Evolutionary conservation across 352 stramenopile species (phyloP).

Genomic region (Stramenopiles sp.): DNA sequence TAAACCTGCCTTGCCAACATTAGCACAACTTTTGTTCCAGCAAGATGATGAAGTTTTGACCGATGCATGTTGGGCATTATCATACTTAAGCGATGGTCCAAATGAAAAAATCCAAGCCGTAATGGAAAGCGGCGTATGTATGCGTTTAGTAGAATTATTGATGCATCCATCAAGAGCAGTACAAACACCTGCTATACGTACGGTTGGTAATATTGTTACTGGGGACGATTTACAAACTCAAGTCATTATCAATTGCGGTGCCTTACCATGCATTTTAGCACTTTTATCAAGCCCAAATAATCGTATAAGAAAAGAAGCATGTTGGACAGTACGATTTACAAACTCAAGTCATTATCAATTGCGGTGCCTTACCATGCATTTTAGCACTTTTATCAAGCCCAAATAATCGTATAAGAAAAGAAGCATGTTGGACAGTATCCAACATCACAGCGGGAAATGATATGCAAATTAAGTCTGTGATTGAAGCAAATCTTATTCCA

Average conservation of each 20-base stretch:
- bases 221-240: slow-evolving; percentile 97
- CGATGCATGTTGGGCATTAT: slow-evolving; percentile 96
- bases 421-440: slow-evolving; percentile 97
- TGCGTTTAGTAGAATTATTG: slow-evolving; percentile 83
- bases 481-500: slow-evolving; percentile 89
- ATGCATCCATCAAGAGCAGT: slow-evolving; percentile 51
- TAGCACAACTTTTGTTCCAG: slow-evolving; percentile 87
- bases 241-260: slow-evolving; percentile 92
- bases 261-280: slow-evolving; percentile 78
- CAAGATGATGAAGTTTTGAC: slow-evolving; percentile 96
- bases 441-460: slow-evolving; percentile 98
- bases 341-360: slow-evolving; percentile 96
- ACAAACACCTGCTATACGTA: slow-evolving; percentile 54
- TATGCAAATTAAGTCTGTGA: slow-evolving; percentile 93
- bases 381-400: slow-evolving; percentile 68
- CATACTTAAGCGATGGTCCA: slow-evolving; percentile 89
- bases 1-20: slow-evolving; percentile 67
- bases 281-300: slow-evolving; percentile 85
- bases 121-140: slow-evolving; percentile 85
- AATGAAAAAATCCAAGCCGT: slow-evolving; percentile 98
- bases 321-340: slow-evolving; percentile 86
- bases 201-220: slow-evolving; percentile 95
- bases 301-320: slow-evolving; percentile 87
- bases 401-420: slow-evolving; percentile 96
- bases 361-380: slow-evolving; percentile 84